phyloP scores from a whole-genome alignment of 2,329 filamentous ascomycete genomes.

The Escovopsis weberi region DNA sequence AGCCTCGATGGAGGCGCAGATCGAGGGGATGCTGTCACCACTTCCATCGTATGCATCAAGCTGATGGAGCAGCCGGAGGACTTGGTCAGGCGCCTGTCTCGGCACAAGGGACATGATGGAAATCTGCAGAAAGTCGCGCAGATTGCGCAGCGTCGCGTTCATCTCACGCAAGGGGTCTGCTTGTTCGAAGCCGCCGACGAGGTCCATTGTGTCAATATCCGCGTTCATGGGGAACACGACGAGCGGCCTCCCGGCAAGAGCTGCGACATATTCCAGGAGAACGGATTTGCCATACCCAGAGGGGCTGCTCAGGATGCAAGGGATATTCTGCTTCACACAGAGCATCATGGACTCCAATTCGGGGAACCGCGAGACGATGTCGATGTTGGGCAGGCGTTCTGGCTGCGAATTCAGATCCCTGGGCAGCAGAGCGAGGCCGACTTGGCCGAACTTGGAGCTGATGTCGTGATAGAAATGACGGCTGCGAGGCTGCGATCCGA shows the following conservation, averaged over 20 bases:
- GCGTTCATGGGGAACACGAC: slow-evolving; percentile 82
- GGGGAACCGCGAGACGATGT: slow-evolving; percentile 42
- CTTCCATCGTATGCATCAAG: slow-evolving; percentile 27
- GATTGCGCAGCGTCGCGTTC: slow-evolving; percentile 35
- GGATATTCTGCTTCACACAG: slow-evolving; percentile 74
- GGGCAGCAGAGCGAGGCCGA: slow-evolving; percentile 59
- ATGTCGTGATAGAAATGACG: slow-evolving; percentile 62
- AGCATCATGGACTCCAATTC: slow-evolving; percentile 78
- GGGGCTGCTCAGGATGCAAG: slow-evolving; percentile 74
- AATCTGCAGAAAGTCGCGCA: slow-evolving; percentile 37
- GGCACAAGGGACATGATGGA: slow-evolving; percentile 36
- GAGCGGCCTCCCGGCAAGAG: slow-evolving; percentile 58
- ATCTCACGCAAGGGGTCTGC: slow-evolving; percentile 66
- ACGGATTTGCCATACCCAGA: slow-evolving; percentile 80
- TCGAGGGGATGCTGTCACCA: slow-evolving; percentile 18
- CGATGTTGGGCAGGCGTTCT: slow-evolving; percentile 34
- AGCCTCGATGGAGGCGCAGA: slow-evolving; percentile 23
- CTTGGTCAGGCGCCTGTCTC: slow-evolving; percentile 28
- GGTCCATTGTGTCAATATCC: slow-evolving; percentile 92
- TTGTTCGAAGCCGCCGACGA: slow-evolving; percentile 94
- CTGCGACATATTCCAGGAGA: slow-evolving; percentile 67
- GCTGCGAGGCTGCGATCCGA: slow-evolving; percentile 34
- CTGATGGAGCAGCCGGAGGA: slow-evolving; percentile 34
- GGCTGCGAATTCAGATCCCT: slow-evolving; percentile 43
- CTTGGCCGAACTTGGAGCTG: slow-evolving; percentile 51